Percentiles rank a stretch among this genome's conserved stretches.
Evolutionary conservation across 179 eudicot species (phyloP).

Genomic region (Spinacia oleracea): DNA sequence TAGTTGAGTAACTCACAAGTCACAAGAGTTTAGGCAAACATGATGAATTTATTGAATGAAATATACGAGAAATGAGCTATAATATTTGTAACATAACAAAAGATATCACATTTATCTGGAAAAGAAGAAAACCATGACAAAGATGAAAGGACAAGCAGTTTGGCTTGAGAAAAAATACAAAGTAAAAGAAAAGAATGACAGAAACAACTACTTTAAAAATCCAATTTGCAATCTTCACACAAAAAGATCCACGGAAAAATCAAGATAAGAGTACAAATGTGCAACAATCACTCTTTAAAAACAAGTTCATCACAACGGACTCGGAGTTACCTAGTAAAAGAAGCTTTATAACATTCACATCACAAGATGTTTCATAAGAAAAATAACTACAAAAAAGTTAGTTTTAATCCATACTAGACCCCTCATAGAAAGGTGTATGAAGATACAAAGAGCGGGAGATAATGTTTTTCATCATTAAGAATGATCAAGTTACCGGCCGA

Average conservation of each 20-base stretch:
- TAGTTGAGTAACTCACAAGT: slow-evolving; percentile 8
- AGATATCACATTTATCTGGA: neutral
- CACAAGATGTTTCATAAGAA: neutral
- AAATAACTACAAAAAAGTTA: neutral
- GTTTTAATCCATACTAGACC: neutral
- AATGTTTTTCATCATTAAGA: neutral
- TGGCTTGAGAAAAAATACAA: neutral
- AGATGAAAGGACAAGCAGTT: neutral
- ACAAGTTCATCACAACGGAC: neutral
- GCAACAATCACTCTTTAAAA: neutral
- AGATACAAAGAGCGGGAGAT: neutral
- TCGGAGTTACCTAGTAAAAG: neutral
- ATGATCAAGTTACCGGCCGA: neutral
- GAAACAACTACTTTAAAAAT: neutral
- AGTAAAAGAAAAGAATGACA: neutral
- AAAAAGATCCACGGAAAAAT: neutral
- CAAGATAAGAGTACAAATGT: neutral
- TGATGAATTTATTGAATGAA: neutral
- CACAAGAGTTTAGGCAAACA: neutral
- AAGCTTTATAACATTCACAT: neutral
- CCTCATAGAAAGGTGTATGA: neutral
- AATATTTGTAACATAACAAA: neutral
- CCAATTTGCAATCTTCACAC: neutral
- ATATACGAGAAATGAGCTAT: neutral
- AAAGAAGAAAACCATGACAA: neutral